Conservation (phyloP, 2,329 filamentous ascomycete genomes). For the Xylaria digitata region DNA sequence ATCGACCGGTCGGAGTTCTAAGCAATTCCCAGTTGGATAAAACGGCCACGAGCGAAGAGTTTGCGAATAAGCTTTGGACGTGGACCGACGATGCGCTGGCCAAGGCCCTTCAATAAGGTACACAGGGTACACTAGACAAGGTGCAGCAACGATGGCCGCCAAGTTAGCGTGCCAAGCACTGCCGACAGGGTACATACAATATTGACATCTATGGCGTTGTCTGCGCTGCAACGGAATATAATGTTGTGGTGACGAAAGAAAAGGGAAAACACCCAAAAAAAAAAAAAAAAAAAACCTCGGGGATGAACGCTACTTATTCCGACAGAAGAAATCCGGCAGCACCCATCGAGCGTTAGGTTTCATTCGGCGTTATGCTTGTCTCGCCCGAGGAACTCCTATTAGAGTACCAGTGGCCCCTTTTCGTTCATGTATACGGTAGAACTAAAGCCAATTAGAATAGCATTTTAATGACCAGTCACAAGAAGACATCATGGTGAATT, state of each 20-base stretch:
- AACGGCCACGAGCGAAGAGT: constrained; percentile 44
- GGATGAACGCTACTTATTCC: too few species aligned
- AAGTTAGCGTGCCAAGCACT: neutral
- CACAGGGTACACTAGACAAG: too few species aligned
- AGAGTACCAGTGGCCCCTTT: too few species aligned
- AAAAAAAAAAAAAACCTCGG: too few species aligned
- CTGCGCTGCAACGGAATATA: too few species aligned
- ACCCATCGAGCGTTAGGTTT: neutral
- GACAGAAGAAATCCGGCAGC: neutral
- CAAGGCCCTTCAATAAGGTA: neutral
- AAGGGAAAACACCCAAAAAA: too few species aligned
- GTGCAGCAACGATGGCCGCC: too few species aligned
- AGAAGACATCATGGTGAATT: neutral
- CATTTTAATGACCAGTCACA: constrained; percentile 10
- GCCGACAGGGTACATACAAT: neutral
- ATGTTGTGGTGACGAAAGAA: neutral
- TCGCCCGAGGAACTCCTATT: too few species aligned
- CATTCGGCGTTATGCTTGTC: too few species aligned
- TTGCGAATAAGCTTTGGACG: constrained; percentile 52
- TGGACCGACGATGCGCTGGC: constrained; percentile 52
- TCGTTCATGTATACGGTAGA: too few species aligned
- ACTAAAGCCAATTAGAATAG: neutral
- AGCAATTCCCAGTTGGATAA: constrained; percentile 43
- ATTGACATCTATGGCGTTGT: neutral
- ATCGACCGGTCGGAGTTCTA: constrained; percentile 52